Evolutionary conservation across 495 filamentous ascomycete genomes (phyloP).

Genomic region (Hypoxylon fuscum): DNA sequence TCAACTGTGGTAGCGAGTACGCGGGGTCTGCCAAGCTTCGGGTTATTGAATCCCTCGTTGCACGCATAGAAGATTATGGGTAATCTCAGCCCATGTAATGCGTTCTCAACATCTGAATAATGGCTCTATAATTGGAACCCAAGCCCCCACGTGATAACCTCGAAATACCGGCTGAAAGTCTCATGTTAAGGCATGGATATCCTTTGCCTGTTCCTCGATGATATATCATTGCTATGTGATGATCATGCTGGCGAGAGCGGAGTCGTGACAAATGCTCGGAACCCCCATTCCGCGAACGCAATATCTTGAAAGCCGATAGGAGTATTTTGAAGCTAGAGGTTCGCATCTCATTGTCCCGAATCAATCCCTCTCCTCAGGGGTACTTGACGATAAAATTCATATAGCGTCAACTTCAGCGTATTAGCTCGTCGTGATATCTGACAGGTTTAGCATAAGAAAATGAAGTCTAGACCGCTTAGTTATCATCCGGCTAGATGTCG

Average conservation of each 20-base stretch:
- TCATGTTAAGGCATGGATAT: slow-evolving; percentile 13
- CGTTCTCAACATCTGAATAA: slow-evolving; percentile 17
- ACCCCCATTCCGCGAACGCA: slow-evolving; percentile 17
- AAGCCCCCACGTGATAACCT: slow-evolving; percentile 11
- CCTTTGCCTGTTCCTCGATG: slow-evolving; percentile 6
- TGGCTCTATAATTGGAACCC: slow-evolving; percentile 14
- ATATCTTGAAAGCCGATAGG: not conserved
- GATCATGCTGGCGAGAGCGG: slow-evolving; percentile 11
- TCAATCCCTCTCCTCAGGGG: not conserved
- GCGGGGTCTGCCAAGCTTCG: slow-evolving; percentile 23
- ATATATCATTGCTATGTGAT: not conserved
- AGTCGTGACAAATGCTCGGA: slow-evolving; percentile 18
- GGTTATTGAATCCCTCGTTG: slow-evolving; percentile 27
- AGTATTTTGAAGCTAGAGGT: not conserved
- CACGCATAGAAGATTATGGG: slow-evolving; percentile 20
- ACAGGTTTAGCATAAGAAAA: slow-evolving; percentile 7
- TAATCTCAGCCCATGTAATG: slow-evolving; percentile 7
- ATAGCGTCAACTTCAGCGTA: slow-evolving; percentile 2
- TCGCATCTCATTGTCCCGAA: slow-evolving; percentile 5
- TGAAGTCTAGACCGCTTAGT: slow-evolving; percentile 32
- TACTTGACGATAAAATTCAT: slow-evolving; percentile 9
- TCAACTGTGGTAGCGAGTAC: slow-evolving; percentile 21
- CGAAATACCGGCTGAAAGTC: slow-evolving; percentile 18
- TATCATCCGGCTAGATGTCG: slow-evolving; percentile 18
- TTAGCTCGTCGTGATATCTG: slow-evolving; percentile 9